These are phyloP conservation scores for Jackrogersella minutella DNA, from an alignment of 495 filamentous ascomycete genomes.

Conservation along the genomic window DNA sequence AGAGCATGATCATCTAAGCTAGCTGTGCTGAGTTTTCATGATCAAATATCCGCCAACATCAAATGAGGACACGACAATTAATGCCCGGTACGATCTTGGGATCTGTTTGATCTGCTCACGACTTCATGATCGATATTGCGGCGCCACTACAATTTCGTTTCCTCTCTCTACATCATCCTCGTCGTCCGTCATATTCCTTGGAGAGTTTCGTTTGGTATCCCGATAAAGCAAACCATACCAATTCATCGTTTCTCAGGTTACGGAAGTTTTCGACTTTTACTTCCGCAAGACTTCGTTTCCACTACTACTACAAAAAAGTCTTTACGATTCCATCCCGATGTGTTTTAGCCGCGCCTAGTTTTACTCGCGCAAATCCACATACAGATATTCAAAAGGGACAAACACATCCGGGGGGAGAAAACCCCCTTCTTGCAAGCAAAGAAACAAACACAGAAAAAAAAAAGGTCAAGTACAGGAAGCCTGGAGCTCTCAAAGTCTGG, in stretches of 20 bases:
- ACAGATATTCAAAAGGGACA: not conserved
- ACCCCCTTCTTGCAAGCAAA: not conserved
- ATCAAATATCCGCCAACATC: conserved; percentile 17
- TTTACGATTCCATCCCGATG: too few species aligned
- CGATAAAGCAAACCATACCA: not conserved
- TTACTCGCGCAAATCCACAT: not conserved
- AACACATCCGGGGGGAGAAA: not conserved
- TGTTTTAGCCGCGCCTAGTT: not conserved
- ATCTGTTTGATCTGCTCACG: conserved; percentile 24
- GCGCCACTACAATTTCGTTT: not conserved
- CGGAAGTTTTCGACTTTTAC: not conserved
- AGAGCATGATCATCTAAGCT: conserved; percentile 60
- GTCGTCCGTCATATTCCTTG: not conserved
- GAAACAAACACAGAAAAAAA: not conserved
- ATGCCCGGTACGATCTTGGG: conserved; percentile 29
- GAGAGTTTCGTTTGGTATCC: conserved; percentile 6
- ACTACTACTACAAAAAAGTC: too few species aligned
- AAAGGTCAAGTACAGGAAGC: conserved; percentile 8
- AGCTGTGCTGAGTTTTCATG: conserved; percentile 24
- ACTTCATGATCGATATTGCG: conserved; percentile 23
- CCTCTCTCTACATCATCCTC: not conserved
- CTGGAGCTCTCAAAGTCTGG: conserved; percentile 32
- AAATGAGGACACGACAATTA: conserved; percentile 36
- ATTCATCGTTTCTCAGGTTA: not conserved
- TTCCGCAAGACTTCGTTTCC: too few species aligned